Percentiles rank a stretch among this genome's conserved stretches.
Evolutionary conservation across 2,329 filamentous ascomycete genomes (phyloP).

Genomic region (Chrysosphaeria jannelii): DNA sequence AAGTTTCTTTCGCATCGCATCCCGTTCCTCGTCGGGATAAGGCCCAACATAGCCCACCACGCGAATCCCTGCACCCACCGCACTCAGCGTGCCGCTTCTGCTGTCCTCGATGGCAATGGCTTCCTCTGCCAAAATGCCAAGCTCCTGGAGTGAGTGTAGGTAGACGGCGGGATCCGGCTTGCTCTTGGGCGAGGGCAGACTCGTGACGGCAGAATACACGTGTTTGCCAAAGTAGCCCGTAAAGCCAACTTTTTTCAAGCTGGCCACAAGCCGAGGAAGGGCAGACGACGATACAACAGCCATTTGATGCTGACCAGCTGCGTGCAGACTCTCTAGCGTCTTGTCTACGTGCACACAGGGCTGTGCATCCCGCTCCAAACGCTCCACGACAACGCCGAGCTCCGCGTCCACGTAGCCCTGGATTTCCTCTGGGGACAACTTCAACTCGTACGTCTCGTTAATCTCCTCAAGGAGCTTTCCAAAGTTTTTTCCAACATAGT

Average conservation of each 20-base stretch:
- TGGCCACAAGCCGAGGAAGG: constrained; percentile 45
- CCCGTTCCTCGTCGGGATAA: constrained; percentile 29
- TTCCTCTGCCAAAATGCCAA: constrained; percentile 41
- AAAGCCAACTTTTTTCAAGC: constrained; percentile 49
- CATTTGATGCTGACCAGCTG: constrained; percentile 32
- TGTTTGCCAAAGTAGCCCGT: constrained; percentile 46
- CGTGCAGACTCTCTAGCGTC: constrained; percentile 31
- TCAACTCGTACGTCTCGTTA: constrained; percentile 45
- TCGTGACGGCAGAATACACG: constrained; percentile 59
- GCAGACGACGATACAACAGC: constrained; percentile 62
- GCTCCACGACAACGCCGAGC: constrained; percentile 58
- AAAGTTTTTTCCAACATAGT: constrained; percentile 89
- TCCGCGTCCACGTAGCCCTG: constrained; percentile 47
- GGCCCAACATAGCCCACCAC: constrained; percentile 66
- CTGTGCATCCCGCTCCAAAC: constrained; percentile 34
- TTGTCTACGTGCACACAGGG: constrained; percentile 39
- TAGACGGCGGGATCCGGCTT: constrained; percentile 86
- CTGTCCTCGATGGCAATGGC: constrained; percentile 67
- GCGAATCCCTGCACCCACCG: constrained; percentile 44
- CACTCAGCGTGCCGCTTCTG: constrained; percentile 53
- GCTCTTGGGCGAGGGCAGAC: constrained; percentile 47
- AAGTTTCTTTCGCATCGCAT: constrained; percentile 32
- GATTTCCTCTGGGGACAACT: constrained; percentile 34
- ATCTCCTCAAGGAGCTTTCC: constrained; percentile 64
- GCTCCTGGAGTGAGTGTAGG: constrained; percentile 39